Evolutionary conservation across 345 rosid genomes (phyloP).

Genomic region (Durio zibethinus): DNA sequence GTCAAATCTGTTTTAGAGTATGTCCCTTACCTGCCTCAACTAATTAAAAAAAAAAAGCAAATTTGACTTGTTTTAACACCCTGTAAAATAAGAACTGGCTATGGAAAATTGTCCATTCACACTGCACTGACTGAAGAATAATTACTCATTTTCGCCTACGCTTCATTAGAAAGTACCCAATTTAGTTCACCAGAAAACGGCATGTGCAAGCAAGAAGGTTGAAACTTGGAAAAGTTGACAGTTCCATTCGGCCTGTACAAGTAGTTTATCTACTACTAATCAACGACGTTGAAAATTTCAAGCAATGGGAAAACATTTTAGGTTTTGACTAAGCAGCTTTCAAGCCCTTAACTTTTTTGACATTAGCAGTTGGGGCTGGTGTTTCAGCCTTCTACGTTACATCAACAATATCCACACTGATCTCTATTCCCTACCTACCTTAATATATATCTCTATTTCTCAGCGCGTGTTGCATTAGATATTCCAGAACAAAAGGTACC

Average conservation of each 20-base stretch:
- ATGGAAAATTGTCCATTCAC: not conserved
- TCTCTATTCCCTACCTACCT: too few species aligned
- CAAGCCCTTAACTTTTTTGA: not conserved
- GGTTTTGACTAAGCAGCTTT: not conserved
- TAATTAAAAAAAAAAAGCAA: not conserved
- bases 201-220: not conserved
- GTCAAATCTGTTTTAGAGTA: not conserved
- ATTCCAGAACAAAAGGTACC: not conserved
- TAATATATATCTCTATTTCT: too few species aligned
- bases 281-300: not conserved
- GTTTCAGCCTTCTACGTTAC: not conserved
- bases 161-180: not conserved
- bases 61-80: not conserved
- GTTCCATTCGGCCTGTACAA: not conserved
- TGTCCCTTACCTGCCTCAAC: not conserved
- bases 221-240: not conserved
- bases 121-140: not conserved
- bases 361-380: not conserved
- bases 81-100: too few species aligned
- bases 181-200: not conserved
- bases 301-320: not conserved
- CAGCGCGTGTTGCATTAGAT: not conserved
- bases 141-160: not conserved
- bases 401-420: not conserved
- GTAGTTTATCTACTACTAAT: not conserved